Base-by-base conservation (phyloP, 176 grass and related monocot genomes). In the Bolboschoenus planiculmis region DNA sequence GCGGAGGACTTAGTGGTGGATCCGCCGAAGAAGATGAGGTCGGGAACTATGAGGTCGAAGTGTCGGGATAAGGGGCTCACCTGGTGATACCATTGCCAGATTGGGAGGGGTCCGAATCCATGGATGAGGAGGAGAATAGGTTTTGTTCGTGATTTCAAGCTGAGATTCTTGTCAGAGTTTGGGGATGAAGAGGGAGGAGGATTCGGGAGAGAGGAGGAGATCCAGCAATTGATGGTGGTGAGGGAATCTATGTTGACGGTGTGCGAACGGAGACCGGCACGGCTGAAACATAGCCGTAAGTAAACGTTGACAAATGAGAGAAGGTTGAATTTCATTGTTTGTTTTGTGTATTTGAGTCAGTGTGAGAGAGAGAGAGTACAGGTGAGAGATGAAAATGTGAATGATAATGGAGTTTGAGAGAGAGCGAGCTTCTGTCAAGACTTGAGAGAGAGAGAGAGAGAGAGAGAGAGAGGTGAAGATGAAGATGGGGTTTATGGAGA, bases 11-110 rank as follows among this genome's bases (percentile, higher is more conserved):
- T 21, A 10, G 91, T 85, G 85, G 71, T 43, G 59, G 94, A 97
- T 27, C 84, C 84, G 61, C 94, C 94, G 74, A 97, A 97, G 90
- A 97, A 97, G 82, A 97, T 66, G 83, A 97, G 94, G 86, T 97
- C 90, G 1, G 94, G 94, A 11, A 97, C 86, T 78, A 97, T 0
- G 86, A 97, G 84, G 82, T 92, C 88, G 94, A 92, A 94, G 85
- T 67, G 91, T 47, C 78, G 46, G 6, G 94, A 90, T 0, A 97
- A 84, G 7, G 84, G 73, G 23, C 30, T 40, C 65, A 97, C 88
- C 91, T 97, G 91, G 6, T 30, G 42, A 39, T 83, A 53, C 94
- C 94, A 97, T 85, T 97, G 94, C 88, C 89, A 97, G 58, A 86
- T 90, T 10, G 87, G 85, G 15, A 54, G 79, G 0, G 94, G 89